phyloP scores from a whole-genome alignment of 2,329 filamentous ascomycete genomes.

The Penicillium palitans region DNA sequence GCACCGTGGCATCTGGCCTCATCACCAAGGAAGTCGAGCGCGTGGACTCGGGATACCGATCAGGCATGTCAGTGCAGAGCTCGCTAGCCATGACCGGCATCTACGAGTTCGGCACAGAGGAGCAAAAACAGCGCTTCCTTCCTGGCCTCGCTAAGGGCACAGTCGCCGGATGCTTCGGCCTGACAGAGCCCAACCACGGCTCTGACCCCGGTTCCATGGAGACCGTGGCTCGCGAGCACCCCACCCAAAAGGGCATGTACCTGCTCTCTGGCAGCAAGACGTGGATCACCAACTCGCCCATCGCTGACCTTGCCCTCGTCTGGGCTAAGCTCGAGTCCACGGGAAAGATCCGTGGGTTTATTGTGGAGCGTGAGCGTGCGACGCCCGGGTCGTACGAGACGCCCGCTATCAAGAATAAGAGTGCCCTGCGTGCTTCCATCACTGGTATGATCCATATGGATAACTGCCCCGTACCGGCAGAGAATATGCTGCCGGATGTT shows the following conservation, averaged over 20 bases:
- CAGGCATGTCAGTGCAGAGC: conserved; percentile 90
- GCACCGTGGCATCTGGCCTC: conserved; percentile 81
- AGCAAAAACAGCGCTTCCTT: conserved; percentile 82
- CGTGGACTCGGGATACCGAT: conserved; percentile 88
- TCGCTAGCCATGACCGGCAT: conserved; percentile 94
- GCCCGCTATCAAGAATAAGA: conserved; percentile 92
- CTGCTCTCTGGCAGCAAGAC: conserved; percentile 81
- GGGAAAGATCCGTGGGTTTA: conserved; percentile 90
- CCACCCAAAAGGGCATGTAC: conserved; percentile 78
- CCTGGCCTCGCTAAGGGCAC: conserved; percentile 80
- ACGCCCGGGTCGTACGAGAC: conserved; percentile 88
- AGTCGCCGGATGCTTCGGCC: conserved; percentile 78
- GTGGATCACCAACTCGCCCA: conserved; percentile 94
- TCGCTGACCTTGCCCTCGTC: conserved; percentile 78
- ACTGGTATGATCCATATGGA: conserved; percentile 99
- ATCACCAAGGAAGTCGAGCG: conserved; percentile 89
- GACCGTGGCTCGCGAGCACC: conserved; percentile 78
- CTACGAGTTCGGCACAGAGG: conserved; percentile 79
- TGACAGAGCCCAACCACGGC: conserved; percentile 91
- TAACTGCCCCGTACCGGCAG: conserved; percentile 79
- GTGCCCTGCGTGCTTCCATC: conserved; percentile 84
- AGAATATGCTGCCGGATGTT: conserved; percentile 90
- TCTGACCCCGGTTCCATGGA: conserved; percentile 92
- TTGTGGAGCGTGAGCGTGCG: conserved; percentile 81
- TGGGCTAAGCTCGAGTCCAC: conserved; percentile 93